Base-by-base conservation (phyloP, 495 filamentous ascomycete genomes). In the Tuber brumale region DNA sequence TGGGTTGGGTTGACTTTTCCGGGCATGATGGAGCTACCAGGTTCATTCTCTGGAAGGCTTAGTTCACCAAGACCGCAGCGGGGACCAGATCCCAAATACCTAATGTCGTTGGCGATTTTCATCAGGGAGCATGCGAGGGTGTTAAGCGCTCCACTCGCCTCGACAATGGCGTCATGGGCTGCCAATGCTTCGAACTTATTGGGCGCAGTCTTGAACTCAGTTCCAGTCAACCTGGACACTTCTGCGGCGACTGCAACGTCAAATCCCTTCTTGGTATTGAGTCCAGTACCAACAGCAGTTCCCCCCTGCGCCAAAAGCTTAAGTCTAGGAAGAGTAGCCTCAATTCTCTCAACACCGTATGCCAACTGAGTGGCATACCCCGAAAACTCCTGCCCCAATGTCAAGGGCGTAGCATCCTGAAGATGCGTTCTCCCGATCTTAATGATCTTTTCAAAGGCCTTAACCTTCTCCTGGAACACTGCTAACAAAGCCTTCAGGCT, bases 111-210 rank as follows among this genome's bases (percentile, higher is more conserved):
- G 43, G 96, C 95, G 80, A 99, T 97, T 88, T 99, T 99, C 90
- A 93, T 97, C 61, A 99, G 89, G 27, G 94, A 97, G 75, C 87
- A 86, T 27, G 96, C 94, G 46, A 99, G 89, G 31, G 95, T 98
- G 87, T 98, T 98, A 71, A 99, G 89, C 72, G 92, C 90, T 51
- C 96, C 95, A 70, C 90, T 92, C 66, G 95, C 95, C 86, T 97
- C 94, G 72, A 98, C 94, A 80, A 97, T 90, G 76, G 95, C 92
- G 83, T 99, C 95, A 85, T 99, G 95, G 66, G 95, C 93, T 73
- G 96, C 96, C n/a, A 99, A 90, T 9, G 95, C 91, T 86, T 99
- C 95, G 83, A 99, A 99, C 87, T 99, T 99, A 90, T 99, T 99
- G 74, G 95, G 94, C 31, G 95, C 95, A 21, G 96, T 98, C 86